Conservation (phyloP, 257 asterid species). For the Nicotiana otophora region DNA sequence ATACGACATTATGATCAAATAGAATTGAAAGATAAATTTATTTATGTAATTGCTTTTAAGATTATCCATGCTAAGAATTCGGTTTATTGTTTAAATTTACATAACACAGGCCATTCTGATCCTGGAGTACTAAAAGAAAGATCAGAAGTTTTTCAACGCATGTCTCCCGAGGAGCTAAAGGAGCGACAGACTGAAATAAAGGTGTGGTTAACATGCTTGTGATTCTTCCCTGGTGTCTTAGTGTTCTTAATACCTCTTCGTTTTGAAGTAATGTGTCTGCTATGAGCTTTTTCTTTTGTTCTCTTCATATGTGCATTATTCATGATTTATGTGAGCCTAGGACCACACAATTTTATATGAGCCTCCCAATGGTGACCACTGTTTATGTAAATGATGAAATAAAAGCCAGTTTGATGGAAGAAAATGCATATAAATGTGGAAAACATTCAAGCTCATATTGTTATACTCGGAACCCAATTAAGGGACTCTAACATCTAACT, state of each 20-base stretch:
- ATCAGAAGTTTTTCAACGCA: slow-evolving; percentile 39
- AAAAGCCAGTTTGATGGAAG: not conserved
- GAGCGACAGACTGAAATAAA: slow-evolving; percentile 61
- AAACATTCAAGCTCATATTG: not conserved
- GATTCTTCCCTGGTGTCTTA: not conserved
- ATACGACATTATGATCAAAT: not conserved
- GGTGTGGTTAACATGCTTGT: slow-evolving; percentile 25
- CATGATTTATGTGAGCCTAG: not conserved
- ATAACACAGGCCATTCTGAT: slow-evolving; percentile 66
- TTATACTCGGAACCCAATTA: not conserved
- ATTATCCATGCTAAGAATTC: not conserved
- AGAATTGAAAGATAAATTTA: not conserved
- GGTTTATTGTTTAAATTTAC: not conserved
- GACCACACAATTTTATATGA: not conserved
- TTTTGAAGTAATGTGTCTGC: no score
- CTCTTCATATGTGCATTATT: not conserved
- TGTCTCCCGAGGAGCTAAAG: slow-evolving; percentile 63
- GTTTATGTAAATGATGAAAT: not conserved
- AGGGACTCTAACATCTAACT: not conserved
- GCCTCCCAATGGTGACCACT: not conserved
- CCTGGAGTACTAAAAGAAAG: slow-evolving; percentile 68
- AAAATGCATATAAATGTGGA: not conserved
- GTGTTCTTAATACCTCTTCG: not conserved
- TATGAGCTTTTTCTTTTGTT: no score
- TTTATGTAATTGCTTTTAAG: not conserved